Evolutionary conservation across 2,329 filamentous ascomycete species (phyloP).

Genomic region (Botrytis byssoidea): DNA sequence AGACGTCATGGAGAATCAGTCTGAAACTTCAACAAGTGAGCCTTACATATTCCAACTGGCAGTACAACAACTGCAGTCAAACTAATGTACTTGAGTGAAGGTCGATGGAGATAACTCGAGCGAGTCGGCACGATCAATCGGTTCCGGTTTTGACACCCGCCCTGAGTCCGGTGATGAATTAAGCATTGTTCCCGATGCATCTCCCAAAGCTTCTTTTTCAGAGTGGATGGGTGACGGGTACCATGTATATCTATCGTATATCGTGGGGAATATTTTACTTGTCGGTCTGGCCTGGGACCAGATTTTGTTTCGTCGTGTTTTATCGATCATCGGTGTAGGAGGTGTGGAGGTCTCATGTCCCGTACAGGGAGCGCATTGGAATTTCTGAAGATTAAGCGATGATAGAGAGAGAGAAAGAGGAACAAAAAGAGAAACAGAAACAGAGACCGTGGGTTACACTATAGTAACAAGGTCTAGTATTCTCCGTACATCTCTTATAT

Average conservation of each 20-base stretch:
- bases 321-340: background rate
- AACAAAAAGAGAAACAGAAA: background rate
- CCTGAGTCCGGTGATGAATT: background rate
- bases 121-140: background rate
- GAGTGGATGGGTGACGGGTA: background rate
- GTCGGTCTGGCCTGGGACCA: background rate
- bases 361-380: background rate
- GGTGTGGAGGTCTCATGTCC: background rate
- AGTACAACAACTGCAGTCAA: background rate
- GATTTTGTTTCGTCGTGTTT: background rate
- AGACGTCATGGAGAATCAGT: background rate
- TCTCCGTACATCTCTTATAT: background rate
- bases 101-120: background rate
- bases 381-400: background rate
- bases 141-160: background rate
- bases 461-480: background rate
- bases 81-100: constrained; percentile 8
- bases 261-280: background rate
- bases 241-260: background rate
- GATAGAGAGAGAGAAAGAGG: background rate
- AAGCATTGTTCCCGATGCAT: background rate
- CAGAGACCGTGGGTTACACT: background rate
- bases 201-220: background rate
- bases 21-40: background rate
- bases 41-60: background rate